phyloP scores from a whole-genome alignment of 495 filamentous ascomycete genomes.

The Aspergillus haitiensis region DNA sequence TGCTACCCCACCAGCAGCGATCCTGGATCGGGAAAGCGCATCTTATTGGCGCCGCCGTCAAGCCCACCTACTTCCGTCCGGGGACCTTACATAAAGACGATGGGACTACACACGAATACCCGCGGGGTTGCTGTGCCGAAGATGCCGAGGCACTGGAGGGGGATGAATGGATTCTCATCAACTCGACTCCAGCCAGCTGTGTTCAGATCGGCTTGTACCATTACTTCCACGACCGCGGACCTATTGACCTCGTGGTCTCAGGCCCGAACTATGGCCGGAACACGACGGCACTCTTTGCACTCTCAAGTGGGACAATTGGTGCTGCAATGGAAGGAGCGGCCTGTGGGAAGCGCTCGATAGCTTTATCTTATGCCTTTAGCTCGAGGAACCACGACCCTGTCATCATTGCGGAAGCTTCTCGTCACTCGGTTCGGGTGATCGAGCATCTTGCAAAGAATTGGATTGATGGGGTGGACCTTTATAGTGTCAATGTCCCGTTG shows the following conservation, averaged over 20 bases:
- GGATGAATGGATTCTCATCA: constrained; percentile 92
- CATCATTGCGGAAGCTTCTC: constrained; percentile 72
- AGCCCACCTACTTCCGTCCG: constrained; percentile 84
- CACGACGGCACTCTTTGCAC: constrained; percentile 85
- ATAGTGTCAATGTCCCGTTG: constrained; percentile 84
- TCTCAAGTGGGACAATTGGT: constrained; percentile 86
- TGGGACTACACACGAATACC: constrained; percentile 63
- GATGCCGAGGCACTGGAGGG: constrained; percentile 56
- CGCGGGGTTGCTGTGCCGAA: constrained; percentile 57
- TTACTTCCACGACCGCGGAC: constrained; percentile 76
- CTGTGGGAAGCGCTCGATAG: constrained; percentile 73
- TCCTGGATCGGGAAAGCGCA: constrained; percentile 99
- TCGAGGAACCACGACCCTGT: constrained; percentile 73
- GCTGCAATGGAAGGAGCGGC: constrained; percentile 91
- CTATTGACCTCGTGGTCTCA: constrained; percentile 81
- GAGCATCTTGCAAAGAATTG: constrained; percentile 76
- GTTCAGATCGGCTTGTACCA: constrained; percentile 87
- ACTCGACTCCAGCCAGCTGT: constrained; percentile 84
- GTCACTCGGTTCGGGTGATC: constrained; percentile 68
- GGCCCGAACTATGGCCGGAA: constrained; percentile 97
- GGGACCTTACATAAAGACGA: constrained; percentile 62
- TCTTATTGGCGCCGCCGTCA: constrained; percentile 80
- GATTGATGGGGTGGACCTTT: constrained; percentile 74
- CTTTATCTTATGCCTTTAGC: constrained; percentile 85
- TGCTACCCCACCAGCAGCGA: constrained; percentile 86